phyloP scores from a whole-genome alignment of 768 basidiomycete genomes.

The Boletus rubescentipes region DNA sequence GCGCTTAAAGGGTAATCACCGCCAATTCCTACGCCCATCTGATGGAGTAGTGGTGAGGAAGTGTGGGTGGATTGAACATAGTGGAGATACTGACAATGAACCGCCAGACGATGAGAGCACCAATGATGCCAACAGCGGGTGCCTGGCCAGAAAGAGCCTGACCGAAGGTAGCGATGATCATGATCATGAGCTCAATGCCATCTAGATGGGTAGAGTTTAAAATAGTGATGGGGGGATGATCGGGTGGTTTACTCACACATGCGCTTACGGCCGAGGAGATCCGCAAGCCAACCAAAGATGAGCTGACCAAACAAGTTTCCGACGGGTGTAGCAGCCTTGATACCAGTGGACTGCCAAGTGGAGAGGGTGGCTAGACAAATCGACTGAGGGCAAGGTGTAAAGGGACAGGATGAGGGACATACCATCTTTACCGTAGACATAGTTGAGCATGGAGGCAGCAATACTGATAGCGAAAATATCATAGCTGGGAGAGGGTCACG shows the following conservation, averaged over 20 bases:
- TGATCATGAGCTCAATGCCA: conserved; percentile 67
- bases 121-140: conserved; percentile 69
- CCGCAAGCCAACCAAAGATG: conserved; percentile 79
- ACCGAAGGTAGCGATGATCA: conserved; percentile 75
- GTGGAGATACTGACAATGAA: conserved; percentile 50
- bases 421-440: conserved; percentile 58
- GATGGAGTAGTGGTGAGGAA: background rate
- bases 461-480: conserved; percentile 93
- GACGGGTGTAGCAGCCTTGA: conserved; percentile 76
- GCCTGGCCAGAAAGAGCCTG: conserved; percentile 74
- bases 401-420: background rate
- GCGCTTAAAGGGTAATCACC: conserved; percentile 88
- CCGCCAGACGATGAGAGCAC: conserved; percentile 80
- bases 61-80: background rate
- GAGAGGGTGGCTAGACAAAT: conserved; percentile 29
- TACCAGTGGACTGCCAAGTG: conserved; percentile 66
- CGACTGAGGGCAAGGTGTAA: background rate
- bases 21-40: conserved; percentile 83
- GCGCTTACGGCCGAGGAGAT: conserved; percentile 70
- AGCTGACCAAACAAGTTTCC: conserved; percentile 77
- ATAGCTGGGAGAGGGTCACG: conserved; percentile 37
- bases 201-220: conserved; percentile 28
- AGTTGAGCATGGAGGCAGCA: conserved; percentile 78
- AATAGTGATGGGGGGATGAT: background rate
- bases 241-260: conserved; percentile 58